These are phyloP conservation scores for Pistacia atlantica DNA, from an alignment of 345 rosid species.

Conservation along the genomic window DNA sequence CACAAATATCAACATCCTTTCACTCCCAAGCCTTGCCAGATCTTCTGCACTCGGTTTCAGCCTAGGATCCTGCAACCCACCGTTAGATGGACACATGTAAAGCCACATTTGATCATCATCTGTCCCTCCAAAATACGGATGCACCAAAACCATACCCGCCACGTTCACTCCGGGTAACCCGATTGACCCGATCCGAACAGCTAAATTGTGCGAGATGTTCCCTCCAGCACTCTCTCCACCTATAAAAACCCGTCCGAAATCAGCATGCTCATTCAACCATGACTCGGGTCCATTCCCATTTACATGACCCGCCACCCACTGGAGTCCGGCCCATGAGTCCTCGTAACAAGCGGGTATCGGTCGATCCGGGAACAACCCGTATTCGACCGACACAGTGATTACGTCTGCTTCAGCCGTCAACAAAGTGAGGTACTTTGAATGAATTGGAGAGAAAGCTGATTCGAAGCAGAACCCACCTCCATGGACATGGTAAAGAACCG, in stretches of 20 bases:
- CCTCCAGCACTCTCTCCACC: slow-evolving; percentile 50
- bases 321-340: slow-evolving; percentile 49
- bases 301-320: slow-evolving; percentile 42
- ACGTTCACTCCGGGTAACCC: slow-evolving; percentile 30
- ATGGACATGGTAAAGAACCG: slow-evolving; percentile 31
- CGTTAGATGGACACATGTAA: slow-evolving; percentile 37
- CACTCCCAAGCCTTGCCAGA: slow-evolving; percentile 30
- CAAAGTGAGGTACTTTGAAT: slow-evolving; percentile 15
- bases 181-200: slow-evolving; percentile 30
- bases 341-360: slow-evolving; percentile 50
- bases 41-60: slow-evolving; percentile 40
- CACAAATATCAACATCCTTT: slow-evolving; percentile 38
- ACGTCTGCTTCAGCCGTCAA: slow-evolving; percentile 30
- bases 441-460: slow-evolving; percentile 28
- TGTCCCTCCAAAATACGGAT: slow-evolving; percentile 48
- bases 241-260: slow-evolving; percentile 29
- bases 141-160: slow-evolving; percentile 43
- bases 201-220: slow-evolving; percentile 36
- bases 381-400: slow-evolving; percentile 36
- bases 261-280: slow-evolving; percentile 40
- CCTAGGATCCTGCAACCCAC: slow-evolving; percentile 41
- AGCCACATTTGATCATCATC: slow-evolving; percentile 46
- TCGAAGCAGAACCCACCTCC: slow-evolving; percentile 35
- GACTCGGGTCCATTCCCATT: slow-evolving; percentile 32
- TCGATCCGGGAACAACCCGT: slow-evolving; percentile 43